A percentile compares a stretch with the other conserved stretches of the same genome.
These are phyloP conservation scores for Aspergillus mulundensis DNA, from an alignment of 495 filamentous ascomycete genomes.

Conservation along the genomic window DNA sequence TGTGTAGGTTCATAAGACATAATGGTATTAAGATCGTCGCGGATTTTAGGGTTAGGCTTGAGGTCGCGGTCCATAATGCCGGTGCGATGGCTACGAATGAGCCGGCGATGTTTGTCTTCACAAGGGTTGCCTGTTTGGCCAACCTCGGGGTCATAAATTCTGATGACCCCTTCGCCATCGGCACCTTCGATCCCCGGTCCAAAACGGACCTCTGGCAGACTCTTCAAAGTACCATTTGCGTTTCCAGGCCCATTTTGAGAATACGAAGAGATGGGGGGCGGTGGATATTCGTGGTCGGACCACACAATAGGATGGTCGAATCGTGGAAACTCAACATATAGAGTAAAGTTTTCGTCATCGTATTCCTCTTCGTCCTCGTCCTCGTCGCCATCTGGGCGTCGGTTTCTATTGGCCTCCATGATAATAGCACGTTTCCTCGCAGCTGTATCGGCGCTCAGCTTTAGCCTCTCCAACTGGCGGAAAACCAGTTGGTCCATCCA, in stretches of 20 bases:
- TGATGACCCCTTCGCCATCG: constrained; percentile 55
- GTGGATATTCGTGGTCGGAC: constrained; percentile 85
- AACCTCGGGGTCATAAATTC: constrained; percentile 92
- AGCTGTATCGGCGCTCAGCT: constrained; percentile 51
- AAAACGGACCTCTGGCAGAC: constrained; percentile 74
- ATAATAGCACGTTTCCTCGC: constrained; percentile 34
- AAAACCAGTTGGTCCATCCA: constrained; percentile 96
- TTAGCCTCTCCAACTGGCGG: constrained; percentile 74
- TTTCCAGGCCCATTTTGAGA: constrained; percentile 57
- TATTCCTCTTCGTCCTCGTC: constrained; percentile 37
- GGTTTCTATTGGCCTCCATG: constrained; percentile 26
- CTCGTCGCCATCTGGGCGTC: constrained; percentile 24
- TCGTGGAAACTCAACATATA: constrained; percentile 87
- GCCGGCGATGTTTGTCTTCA: constrained; percentile 88
- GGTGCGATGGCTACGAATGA: constrained; percentile 90
- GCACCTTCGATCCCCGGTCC: constrained; percentile 74
- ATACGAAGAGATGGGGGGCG: constrained; percentile 73
- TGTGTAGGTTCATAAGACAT: constrained; percentile 92
- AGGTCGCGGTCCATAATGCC: constrained; percentile 88
- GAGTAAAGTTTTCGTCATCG: constrained; percentile 59
- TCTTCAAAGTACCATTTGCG: constrained; percentile 66
- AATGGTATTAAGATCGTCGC: constrained; percentile 88
- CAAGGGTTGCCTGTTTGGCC: constrained; percentile 85
- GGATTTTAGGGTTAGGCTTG: constrained; percentile 93
- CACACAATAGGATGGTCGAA: constrained; percentile 97